A percentile compares a stretch with the other conserved stretches of the same genome.
phyloP scores from a whole-genome alignment of 371 early-diverging fungal genomes.

The Batkoa obscura region DNA sequence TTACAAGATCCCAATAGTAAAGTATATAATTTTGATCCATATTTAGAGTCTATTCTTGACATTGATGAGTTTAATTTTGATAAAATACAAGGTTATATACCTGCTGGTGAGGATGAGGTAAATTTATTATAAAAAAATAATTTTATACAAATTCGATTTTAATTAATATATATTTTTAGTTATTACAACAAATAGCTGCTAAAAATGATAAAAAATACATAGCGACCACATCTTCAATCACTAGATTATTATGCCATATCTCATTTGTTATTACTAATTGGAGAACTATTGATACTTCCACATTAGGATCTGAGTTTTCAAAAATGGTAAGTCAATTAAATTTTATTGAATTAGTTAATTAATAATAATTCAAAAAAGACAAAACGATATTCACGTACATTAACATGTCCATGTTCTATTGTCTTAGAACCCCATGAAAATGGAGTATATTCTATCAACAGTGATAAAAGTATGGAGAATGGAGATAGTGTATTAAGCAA shows the following conservation, averaged over 20 bases:
- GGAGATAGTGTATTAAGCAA: constrained; percentile 17
- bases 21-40: constrained; percentile 61
- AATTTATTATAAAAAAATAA: background rate
- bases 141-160: background rate
- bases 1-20: constrained; percentile 59
- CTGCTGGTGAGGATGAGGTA: constrained; percentile 56
- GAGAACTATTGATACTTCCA: constrained; percentile 32
- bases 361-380: constrained; percentile 7
- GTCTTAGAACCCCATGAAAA: constrained; percentile 19
- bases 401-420: constrained; percentile 10
- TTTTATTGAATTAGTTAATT: background rate
- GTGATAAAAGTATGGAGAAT: constrained; percentile 53
- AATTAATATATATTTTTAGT: constrained; percentile 12
- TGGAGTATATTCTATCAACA: constrained; percentile 68
- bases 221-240: constrained; percentile 81
- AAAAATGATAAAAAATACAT: constrained; percentile 28
- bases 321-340: constrained; percentile 18
- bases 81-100: constrained; percentile 50
- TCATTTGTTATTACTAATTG: constrained; percentile 53
- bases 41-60: constrained; percentile 51
- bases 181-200: constrained; percentile 22
- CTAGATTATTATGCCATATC: constrained; percentile 51
- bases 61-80: constrained; percentile 62
- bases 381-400: constrained; percentile 9
- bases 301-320: constrained; percentile 37